These are phyloP conservation scores for Eimeria nieschulzi DNA, from an alignment of 169 alveolate species.

Conservation along the genomic window DNA sequence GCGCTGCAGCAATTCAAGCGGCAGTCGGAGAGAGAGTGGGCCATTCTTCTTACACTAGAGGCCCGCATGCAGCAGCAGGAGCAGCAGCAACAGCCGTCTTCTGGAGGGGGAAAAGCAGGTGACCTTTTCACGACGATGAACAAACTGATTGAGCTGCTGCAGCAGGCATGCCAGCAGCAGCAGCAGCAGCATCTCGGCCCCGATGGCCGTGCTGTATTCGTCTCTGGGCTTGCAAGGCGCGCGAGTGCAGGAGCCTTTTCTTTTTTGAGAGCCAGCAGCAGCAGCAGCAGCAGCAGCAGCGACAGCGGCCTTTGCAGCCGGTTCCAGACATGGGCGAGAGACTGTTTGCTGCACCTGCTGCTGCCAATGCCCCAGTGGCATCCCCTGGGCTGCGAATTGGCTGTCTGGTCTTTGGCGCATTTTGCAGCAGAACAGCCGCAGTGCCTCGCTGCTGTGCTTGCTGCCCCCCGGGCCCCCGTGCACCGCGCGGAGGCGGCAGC, in stretches of 20 bases:
- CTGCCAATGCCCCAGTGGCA: slow-evolving; percentile 61
- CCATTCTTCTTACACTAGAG: slow-evolving; percentile 46
- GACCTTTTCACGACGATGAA: slow-evolving; percentile 48
- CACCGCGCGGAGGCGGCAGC: slow-evolving; percentile 64
- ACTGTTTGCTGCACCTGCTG: slow-evolving; percentile 38
- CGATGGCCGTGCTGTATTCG: slow-evolving; percentile 7
- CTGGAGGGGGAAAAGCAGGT: not conserved
- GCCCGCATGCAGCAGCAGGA: slow-evolving; percentile 46
- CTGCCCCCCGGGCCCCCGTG: slow-evolving; percentile 23
- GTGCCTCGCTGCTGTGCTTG: slow-evolving; percentile 40
- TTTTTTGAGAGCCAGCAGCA: not conserved
- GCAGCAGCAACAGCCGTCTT: slow-evolving; percentile 17
- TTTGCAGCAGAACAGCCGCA: slow-evolving; percentile 62
- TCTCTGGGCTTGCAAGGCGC: slow-evolving; percentile 53
- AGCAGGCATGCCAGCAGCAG: slow-evolving; percentile 51
- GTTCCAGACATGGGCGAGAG: slow-evolving; percentile 49
- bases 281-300: slow-evolving; percentile 45
- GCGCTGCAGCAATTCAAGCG: slow-evolving; percentile 58
- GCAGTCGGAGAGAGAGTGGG: slow-evolving; percentile 51
- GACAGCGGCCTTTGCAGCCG: slow-evolving; percentile 39
- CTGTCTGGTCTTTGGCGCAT: slow-evolving; percentile 32
- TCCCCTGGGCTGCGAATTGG: slow-evolving; percentile 47
- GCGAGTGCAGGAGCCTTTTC: slow-evolving; percentile 3
- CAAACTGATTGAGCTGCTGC: slow-evolving; percentile 39
- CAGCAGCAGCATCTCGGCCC: slow-evolving; percentile 36